Base-by-base conservation (phyloP, 176 grass and related monocot species). In the Microstegium vimineum region DNA sequence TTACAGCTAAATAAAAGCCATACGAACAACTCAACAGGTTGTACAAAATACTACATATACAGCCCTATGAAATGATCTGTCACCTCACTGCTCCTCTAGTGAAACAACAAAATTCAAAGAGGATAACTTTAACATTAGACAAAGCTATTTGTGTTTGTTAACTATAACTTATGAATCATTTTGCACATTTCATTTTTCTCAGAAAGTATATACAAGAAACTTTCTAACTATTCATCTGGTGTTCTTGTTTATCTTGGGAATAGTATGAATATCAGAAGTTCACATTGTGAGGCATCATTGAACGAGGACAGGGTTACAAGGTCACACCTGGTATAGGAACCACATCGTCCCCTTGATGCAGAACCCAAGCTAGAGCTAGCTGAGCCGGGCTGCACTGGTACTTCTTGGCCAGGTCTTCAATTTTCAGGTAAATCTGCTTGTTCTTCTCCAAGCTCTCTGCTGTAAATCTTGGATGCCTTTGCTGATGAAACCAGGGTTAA, bases 281-380 rank as follows among this genome's bases (percentile, higher is more conserved):
- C 4, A 38, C n/a, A 70, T 10, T 62, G 13, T 18, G 42, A 10
- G 18, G 11, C 22, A 63, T 26, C 31, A 85, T 42, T 35, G 22
- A 23, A 65, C 25, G 5, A 37, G 43, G 31, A 71, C n/a, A 43
- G 38, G 33, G 45, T 36, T 32, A 23, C 16, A 71, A 75, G 57
- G 65, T 47, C 77, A 15, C 81, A 97, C 94, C 94, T 88, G 94
- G 94, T 67, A 97, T 90, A 5, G 89, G 94, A 76, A 85, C 91
- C 33, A 97, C 89, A 86, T 92, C 87, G 59, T 90, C 77, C 73
- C 94, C 94, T 90, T 94, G 94, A 74, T 92, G 87, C 18, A 94
- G 71, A 82, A 97, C 82, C 94, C 91, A 97, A 47, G 94, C 85
- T 35, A 92, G 54, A 87, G 94, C 94, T 72, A 97, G 76, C 64